phyloP scores from a whole-genome alignment of 169 alveolate species.

The Perkinsus olseni region DNA sequence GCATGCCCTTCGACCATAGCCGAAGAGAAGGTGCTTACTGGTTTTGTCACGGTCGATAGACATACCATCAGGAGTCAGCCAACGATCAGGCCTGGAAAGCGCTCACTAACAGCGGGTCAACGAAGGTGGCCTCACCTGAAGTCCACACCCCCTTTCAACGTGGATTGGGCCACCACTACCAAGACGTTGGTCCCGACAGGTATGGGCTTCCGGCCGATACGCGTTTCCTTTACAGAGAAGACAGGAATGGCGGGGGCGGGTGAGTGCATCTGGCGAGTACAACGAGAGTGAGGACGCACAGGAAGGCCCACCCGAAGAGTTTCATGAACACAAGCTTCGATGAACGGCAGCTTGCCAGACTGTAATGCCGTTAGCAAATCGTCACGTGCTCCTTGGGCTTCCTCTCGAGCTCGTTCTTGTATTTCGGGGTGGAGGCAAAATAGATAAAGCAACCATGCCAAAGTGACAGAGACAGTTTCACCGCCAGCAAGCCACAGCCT shows the following conservation, averaged over 20 bases:
- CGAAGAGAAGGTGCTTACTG: background rate
- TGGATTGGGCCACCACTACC: background rate
- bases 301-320: background rate
- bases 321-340: background rate
- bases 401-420: background rate
- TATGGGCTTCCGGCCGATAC: background rate
- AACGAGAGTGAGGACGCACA: background rate
- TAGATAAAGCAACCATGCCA: background rate
- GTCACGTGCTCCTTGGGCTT: background rate
- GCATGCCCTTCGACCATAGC: background rate
- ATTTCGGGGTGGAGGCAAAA: background rate
- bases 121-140: background rate
- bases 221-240: background rate
- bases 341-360: background rate
- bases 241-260: background rate
- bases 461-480: background rate
- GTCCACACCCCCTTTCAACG: background rate
- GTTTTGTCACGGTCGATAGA: background rate
- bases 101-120: background rate
- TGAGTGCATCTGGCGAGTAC: background rate
- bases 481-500: background rate
- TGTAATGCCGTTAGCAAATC: background rate
- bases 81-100: background rate
- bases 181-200: background rate
- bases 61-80: background rate